These are phyloP conservation scores for Henckelia pumila DNA, from an alignment of 257 asterid genomes.

Conservation along the genomic window DNA sequence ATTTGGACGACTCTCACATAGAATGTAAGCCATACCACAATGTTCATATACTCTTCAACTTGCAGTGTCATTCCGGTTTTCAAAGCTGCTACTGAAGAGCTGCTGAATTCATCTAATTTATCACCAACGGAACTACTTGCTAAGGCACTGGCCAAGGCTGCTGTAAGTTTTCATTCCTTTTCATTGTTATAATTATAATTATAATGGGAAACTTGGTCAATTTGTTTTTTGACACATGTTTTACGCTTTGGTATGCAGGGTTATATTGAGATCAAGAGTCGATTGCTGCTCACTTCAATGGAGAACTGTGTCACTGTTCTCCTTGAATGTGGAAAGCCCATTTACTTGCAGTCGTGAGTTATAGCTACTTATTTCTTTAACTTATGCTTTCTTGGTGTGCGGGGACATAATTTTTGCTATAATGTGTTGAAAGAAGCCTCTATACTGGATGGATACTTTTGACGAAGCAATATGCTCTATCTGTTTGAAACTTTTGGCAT, in stretches of 20 bases:
- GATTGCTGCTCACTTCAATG: slow-evolving; percentile 87
- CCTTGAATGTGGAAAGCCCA: slow-evolving; percentile 73
- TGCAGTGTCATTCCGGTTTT: slow-evolving; percentile 85
- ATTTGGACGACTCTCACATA: too few relatives aligned
- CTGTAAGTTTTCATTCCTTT: slow-evolving; percentile 48
- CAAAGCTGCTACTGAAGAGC: slow-evolving; percentile 87
- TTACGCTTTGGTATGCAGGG: slow-evolving; percentile 48
- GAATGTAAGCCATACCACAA: too few relatives aligned
- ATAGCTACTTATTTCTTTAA: background rate
- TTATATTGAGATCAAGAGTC: slow-evolving; percentile 76
- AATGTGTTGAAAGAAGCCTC: too few relatives aligned
- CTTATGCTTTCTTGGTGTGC: background rate
- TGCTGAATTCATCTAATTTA: slow-evolving; percentile 53
- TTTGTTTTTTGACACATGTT: slow-evolving; percentile 21
- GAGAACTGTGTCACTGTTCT: slow-evolving; percentile 79
- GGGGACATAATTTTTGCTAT: background rate
- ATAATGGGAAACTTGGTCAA: background rate
- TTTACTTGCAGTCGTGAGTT: slow-evolving; percentile 74
- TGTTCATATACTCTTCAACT: slow-evolving; percentile 7
- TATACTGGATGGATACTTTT: too few relatives aligned
- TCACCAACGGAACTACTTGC: slow-evolving; percentile 79
- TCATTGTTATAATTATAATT: background rate
- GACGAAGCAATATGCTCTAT: too few relatives aligned
- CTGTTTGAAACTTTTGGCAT: too few relatives aligned
- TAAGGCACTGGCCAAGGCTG: slow-evolving; percentile 93